Evolutionary conservation across 1,139 yeast species (phyloP), one percentile per base, ranked within the genome.

Genomic region (Citeromyces hawaiiensis): DNA sequence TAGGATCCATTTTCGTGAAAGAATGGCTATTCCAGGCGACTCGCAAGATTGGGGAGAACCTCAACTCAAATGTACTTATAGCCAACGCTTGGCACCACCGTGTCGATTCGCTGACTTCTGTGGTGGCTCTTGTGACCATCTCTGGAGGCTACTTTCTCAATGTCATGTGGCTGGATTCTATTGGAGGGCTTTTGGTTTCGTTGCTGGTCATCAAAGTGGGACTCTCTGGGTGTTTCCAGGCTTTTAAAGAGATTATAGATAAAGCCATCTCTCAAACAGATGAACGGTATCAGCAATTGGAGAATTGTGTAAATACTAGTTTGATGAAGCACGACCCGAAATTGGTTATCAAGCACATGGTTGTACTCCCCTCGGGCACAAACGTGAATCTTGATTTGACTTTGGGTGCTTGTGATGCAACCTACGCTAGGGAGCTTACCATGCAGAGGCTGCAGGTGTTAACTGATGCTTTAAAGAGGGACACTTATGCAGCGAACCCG

Each of bases 11-110:
- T 44, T 70, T 70, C 3, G 72, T 87, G 38, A 91, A 91, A 54
- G 98, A 91, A 57, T 69, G 94, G 70, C 73, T 91, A 37, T 91
- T 75, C 60, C 75, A 75, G 43, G 83, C 83, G 13, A 91, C 98
- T 0, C 70, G 80, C 63, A 72, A 75, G 46, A 76, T 91, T 15
- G 97, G 96, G 2, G 64, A 68, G 36, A 64, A 69, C 44, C 74
- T 87, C 25, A 82, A 85, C 52, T 86, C 96, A 2, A 83, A 86
- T 45, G 97, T 91, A 4, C 68, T 91, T 41, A 79, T 86, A 39
- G 98, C 98, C 5, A 91, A 91, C 54, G 98, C 98, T 3, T 91
- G 97, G 97, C 98, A 91, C 56, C 98, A 91, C 54, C 70, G 98
- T 46, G 88, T 91, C n/a, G 98, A 91, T 56, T 82, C 95, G 1